A percentile compares a stretch with the other conserved stretches of the same genome.
phyloP scores from a whole-genome alignment of 2,329 filamentous ascomycete species.

The Fonsecaea pugnacius region DNA sequence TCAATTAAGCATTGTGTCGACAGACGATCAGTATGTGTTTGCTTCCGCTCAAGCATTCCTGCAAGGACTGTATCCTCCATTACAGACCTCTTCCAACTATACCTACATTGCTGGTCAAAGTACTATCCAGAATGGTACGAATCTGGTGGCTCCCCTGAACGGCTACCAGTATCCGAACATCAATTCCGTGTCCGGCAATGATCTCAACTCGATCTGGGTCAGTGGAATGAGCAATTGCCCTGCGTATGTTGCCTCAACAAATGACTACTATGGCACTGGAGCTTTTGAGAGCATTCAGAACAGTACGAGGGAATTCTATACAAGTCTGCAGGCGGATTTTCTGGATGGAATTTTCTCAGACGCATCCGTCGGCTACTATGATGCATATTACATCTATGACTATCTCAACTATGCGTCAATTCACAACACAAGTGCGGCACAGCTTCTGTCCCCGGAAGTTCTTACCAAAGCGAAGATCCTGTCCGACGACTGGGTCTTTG shows the following conservation, averaged over 20 bases:
- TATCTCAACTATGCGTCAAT: constrained; percentile 59
- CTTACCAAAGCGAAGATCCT: constrained; percentile 41
- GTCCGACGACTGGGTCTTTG: constrained; percentile 56
- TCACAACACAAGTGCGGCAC: constrained; percentile 55
- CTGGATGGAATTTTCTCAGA: constrained; percentile 50
- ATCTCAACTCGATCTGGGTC: constrained; percentile 58
- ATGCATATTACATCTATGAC: constrained; percentile 61
- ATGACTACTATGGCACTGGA: constrained; percentile 49
- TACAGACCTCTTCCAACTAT: constrained; percentile 42
- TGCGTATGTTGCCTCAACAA: constrained; percentile 43
- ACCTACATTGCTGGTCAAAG: constrained; percentile 45
- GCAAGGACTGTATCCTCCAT: constrained; percentile 64
- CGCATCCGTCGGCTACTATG: constrained; percentile 52
- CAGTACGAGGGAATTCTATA: constrained; percentile 52
- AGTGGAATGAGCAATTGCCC: constrained; percentile 55
- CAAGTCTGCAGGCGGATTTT: constrained; percentile 48
- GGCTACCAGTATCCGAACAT: constrained; percentile 64
- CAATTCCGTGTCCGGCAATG: constrained; percentile 48
- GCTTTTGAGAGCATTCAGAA: constrained; percentile 48
- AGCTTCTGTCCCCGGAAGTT: constrained; percentile 41
- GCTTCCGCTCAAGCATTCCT: constrained; percentile 65
- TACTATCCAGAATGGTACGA: constrained; percentile 54
- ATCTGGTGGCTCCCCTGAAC: constrained; percentile 54
- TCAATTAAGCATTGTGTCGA: constrained; percentile 55
- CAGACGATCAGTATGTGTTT: constrained; percentile 53